Evolutionary conservation across 352 stramenopile genomes (phyloP).

Genomic region (Phytopythium chamaehyphon): DNA sequence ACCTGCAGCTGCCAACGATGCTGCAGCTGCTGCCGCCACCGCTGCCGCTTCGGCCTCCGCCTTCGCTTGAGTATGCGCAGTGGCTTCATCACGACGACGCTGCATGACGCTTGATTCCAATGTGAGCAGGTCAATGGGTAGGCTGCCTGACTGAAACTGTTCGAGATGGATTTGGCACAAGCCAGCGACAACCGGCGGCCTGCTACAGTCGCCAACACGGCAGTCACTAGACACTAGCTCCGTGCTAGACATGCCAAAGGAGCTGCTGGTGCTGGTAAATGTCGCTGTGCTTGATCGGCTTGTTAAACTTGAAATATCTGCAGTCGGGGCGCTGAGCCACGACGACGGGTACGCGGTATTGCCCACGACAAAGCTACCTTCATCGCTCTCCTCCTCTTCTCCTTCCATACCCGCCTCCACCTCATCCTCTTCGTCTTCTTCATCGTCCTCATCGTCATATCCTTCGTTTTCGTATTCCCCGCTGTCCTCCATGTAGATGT

Average conservation of each 20-base stretch:
- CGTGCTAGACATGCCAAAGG: too few species aligned
- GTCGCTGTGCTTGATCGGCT: constrained; percentile 3
- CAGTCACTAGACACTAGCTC: constrained; percentile 20
- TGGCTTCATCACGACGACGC: constrained; percentile 17
- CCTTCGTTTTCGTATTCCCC: constrained; percentile 1
- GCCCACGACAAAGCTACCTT: background rate
- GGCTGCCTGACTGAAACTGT: constrained; percentile 36
- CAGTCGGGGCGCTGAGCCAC: too few species aligned
- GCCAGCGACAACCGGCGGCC: constrained; percentile 21
- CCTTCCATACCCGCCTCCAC: background rate
- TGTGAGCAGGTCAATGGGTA: constrained; percentile 62
- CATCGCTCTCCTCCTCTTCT: constrained; percentile 19
- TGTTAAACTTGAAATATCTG: constrained; percentile 1
- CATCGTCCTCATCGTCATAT: background rate
- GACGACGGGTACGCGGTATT: too few species aligned
- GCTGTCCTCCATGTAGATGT: background rate
- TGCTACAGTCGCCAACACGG: constrained; percentile 35
- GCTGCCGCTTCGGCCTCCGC: constrained; percentile 11
- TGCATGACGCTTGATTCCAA: constrained; percentile 32
- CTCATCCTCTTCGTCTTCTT: background rate
- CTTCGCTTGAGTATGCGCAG: constrained; percentile 11
- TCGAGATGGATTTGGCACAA: constrained; percentile 47
- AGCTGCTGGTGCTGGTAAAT: too few species aligned
- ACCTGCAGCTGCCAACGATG: constrained; percentile 7
- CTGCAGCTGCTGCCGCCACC: constrained; percentile 14